Evolutionary conservation across 805 yeast genomes (phyloP), one percentile per base, ranked within the genome.

Genomic region (Ogataea henricii): DNA sequence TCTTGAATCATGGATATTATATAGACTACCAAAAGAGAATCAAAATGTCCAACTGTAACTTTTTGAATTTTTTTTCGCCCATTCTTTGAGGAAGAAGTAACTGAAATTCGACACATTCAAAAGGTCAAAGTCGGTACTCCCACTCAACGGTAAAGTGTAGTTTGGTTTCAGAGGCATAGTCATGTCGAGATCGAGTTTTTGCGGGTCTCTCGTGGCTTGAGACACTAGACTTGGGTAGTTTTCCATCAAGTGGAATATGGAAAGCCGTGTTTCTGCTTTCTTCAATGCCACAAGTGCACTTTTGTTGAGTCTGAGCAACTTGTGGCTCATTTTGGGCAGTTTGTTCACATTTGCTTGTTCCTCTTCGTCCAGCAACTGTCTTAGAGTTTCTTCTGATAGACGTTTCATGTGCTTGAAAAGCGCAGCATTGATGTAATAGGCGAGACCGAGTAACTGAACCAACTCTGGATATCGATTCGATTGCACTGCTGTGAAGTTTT

Each of bases 71-170:
- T 26, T 20, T 18, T 35, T 39, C 6, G 53, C 45, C 64, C 64
- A 61, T 26, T 50, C 54, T 22, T 53, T 57, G 14, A 63, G 37
- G 8, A 57, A 50, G 26, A 43, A 49, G 16, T 59, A 49, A 9
- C 64, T 49, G 41, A 63, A 61, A 38, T 58, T 59, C 25, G 57
- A 50, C 9, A 59, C 46, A 4, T 49, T 54, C 5, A 18, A 22
- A 23, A 51, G 29, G 13, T 45, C 48, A 12, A 36, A 32, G 7
- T 43, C 54, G 6, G 38, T 14, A 16, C 49, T 45, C 4, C 40
- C 47, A 21, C 48, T 30, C 45, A 44, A 21, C 4, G 54, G 54
- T 3, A 51, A 22, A 9, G 43, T 22, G 39, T 40, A 51, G 23
- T 51, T 51, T 13, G 39, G 21, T 23, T 14, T 51, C 10, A 34